Evolutionary conservation across 169 alveolate genomes (phyloP).

Genomic region (Eimeria brunetti): DNA sequence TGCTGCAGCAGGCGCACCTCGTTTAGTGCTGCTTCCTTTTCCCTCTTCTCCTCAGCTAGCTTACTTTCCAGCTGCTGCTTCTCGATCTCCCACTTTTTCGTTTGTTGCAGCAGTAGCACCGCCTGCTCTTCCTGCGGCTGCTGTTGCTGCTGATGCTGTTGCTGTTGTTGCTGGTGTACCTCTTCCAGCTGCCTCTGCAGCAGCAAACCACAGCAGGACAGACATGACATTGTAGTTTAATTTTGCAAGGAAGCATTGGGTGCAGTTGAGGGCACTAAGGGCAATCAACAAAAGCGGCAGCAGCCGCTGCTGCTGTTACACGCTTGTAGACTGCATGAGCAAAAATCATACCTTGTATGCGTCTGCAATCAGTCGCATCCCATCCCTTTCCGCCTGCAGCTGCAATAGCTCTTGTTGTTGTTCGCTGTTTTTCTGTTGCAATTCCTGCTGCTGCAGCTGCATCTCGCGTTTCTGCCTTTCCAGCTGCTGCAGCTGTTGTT

Average conservation of each 20-base stretch:
- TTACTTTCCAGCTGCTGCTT: constrained; percentile 10
- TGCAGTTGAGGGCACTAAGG: neutral
- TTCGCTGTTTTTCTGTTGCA: constrained; percentile 40
- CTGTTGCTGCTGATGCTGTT: constrained; percentile 30
- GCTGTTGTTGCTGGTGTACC: constrained; percentile 29
- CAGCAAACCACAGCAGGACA: neutral
- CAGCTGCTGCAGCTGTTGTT: constrained; percentile 56
- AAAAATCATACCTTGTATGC: constrained; percentile 2
- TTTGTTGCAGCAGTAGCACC: constrained; percentile 8
- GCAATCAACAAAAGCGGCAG: neutral
- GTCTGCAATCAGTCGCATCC: constrained; percentile 33
- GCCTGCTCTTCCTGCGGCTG: constrained; percentile 18
- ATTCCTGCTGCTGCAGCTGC: constrained; percentile 45
- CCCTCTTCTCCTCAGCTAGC: constrained; percentile 41
- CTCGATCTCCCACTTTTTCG: constrained; percentile 19
- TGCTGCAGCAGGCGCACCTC: constrained; percentile 48
- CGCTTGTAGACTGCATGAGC: neutral
- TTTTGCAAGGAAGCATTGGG: neutral
- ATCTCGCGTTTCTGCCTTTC: constrained; percentile 7
- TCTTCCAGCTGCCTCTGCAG: constrained; percentile 69
- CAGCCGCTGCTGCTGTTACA: constrained; percentile 16
- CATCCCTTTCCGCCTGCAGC: constrained; percentile 51
- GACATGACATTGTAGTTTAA: neutral
- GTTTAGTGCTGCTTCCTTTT: constrained; percentile 7
- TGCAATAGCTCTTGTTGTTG: constrained; percentile 60